Percentiles rank a stretch among this genome's conserved stretches.
These are phyloP conservation scores for Mycena indigotica DNA, from an alignment of 768 basidiomycete genomes.

Conservation along the genomic window DNA sequence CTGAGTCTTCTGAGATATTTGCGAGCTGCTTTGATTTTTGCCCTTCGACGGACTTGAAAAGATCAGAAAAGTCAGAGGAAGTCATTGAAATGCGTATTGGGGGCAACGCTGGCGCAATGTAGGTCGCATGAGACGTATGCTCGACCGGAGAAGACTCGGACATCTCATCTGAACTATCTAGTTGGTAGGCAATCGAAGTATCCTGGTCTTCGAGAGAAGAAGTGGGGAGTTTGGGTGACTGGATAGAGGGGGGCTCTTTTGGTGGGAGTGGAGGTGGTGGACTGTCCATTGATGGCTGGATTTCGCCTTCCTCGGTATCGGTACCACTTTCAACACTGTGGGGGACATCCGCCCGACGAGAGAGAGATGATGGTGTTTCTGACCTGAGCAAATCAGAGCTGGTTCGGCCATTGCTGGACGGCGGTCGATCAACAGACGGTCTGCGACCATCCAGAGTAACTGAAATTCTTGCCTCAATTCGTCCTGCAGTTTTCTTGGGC, in stretches of 20 bases:
- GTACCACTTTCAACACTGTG: constrained; percentile 73
- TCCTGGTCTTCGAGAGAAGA: constrained; percentile 29
- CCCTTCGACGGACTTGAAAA: constrained; percentile 62
- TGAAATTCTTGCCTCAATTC: constrained; percentile 12
- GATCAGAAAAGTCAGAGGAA: constrained; percentile 77
- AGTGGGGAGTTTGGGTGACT: neutral
- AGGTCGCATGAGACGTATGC: constrained; percentile 69
- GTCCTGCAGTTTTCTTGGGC: constrained; percentile 23
- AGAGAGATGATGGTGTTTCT: constrained; percentile 48
- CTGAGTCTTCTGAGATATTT: constrained; percentile 40
- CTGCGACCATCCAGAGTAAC: constrained; percentile 27
- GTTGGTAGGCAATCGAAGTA: constrained; percentile 29
- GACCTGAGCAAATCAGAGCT: constrained; percentile 42
- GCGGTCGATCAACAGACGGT: constrained; percentile 32
- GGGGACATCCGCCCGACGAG: constrained; percentile 70
- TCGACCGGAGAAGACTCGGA: constrained; percentile 67
- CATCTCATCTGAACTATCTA: constrained; percentile 47
- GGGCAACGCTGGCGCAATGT: constrained; percentile 85
- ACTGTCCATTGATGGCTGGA: constrained; percentile 25
- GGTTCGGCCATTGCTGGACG: constrained; percentile 11
- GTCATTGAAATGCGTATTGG: constrained; percentile 91
- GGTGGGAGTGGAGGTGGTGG: constrained; percentile 27
- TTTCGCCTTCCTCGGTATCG: constrained; percentile 66
- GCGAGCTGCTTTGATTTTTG: constrained; percentile 50
- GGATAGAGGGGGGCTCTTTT: constrained; percentile 6